Conservation (phyloP, 2,329 filamentous ascomycete species). For the Raffaelea arxii region DNA sequence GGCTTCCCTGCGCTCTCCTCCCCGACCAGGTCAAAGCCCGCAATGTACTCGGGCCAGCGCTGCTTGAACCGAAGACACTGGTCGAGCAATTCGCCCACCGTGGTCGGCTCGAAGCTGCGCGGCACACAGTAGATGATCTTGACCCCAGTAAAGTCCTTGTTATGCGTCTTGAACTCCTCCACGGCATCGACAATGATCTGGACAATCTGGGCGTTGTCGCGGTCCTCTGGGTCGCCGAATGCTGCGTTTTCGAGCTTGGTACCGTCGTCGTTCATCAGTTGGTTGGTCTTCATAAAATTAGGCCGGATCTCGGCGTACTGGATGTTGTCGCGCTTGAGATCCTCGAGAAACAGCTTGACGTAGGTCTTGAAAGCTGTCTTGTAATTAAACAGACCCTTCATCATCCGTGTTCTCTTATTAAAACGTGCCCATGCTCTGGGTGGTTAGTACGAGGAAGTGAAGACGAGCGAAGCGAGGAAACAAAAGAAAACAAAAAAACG, state of each 20-base stretch:
- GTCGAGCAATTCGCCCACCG: constrained; percentile 42
- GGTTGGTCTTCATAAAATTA: constrained; percentile 56
- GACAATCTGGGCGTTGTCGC: constrained; percentile 52
- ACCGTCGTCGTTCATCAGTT: constrained; percentile 50
- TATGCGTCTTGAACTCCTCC: constrained; percentile 29
- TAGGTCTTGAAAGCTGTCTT: constrained; percentile 52
- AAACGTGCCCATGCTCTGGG: constrained; percentile 50
- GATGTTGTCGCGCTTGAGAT: constrained; percentile 55
- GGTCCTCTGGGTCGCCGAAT: no score
- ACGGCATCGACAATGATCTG: constrained; percentile 47
- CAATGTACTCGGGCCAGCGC: constrained; percentile 45
- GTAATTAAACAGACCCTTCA: constrained; percentile 64
- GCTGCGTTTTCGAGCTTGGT: no score
- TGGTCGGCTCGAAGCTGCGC: constrained; percentile 40
- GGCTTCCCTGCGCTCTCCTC: constrained; percentile 55
- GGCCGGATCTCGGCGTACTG: constrained; percentile 64
- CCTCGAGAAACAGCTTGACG: constrained; percentile 47
- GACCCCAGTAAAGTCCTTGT: constrained; percentile 46
- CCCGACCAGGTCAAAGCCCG: constrained; percentile 61
- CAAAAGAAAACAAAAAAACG: constrained; percentile 4
- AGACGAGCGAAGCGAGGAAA: not conserved
- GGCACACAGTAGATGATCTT: constrained; percentile 67
- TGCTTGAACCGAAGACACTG: constrained; percentile 54
- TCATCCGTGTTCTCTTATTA: constrained; percentile 59
- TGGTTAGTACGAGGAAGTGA: not conserved